Percentiles rank a stretch among this genome's conserved stretches.
Conservation (phyloP, 2,329 filamentous ascomycete genomes). For the Aureobasidium sp. region DNA sequence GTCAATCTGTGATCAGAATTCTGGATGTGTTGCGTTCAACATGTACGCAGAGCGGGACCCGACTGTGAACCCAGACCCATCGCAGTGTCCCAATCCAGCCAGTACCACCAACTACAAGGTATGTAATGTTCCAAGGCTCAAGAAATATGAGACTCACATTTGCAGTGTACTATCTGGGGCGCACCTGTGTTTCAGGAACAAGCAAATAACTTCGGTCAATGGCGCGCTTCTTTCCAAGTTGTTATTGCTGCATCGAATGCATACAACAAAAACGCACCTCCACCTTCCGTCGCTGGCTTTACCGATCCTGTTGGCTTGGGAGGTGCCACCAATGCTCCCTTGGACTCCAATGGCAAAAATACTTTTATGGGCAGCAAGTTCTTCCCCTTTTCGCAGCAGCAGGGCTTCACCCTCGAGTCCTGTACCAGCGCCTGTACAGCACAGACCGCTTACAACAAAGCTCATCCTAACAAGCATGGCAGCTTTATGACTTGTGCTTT, state of each 20-base stretch:
- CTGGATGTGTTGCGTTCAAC: constrained; percentile 12
- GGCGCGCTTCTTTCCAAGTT: constrained; percentile 21
- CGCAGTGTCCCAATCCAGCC: constrained; percentile 17
- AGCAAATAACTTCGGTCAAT: constrained; percentile 14
- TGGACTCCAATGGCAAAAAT: constrained; percentile 18
- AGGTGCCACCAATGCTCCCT: constrained; percentile 20
- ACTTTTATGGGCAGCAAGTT: constrained; percentile 21
- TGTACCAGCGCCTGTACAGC: constrained; percentile 20
- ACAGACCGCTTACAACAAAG: constrained; percentile 19
- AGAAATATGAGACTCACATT: not conserved
- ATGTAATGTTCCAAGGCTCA: not conserved
- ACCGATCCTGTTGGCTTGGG: constrained; percentile 13
- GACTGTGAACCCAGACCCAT: constrained; percentile 1
- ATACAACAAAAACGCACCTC: constrained; percentile 18
- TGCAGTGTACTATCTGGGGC: constrained; percentile 13
- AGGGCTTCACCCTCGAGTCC: constrained; percentile 5
- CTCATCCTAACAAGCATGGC: constrained; percentile 16
- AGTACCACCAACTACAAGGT: constrained; percentile 14
- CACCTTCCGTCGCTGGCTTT: constrained; percentile 11
- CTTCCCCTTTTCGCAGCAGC: constrained; percentile 15
- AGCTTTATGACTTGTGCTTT: constrained; percentile 17
- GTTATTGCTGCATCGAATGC: constrained; percentile 25
- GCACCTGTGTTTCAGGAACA: constrained; percentile 10
- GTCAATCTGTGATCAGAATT: constrained; percentile 1
- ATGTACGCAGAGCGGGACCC: constrained; percentile 14